phyloP scores from a whole-genome alignment of 345 rosid genomes.

The Euclidium syriacum region DNA sequence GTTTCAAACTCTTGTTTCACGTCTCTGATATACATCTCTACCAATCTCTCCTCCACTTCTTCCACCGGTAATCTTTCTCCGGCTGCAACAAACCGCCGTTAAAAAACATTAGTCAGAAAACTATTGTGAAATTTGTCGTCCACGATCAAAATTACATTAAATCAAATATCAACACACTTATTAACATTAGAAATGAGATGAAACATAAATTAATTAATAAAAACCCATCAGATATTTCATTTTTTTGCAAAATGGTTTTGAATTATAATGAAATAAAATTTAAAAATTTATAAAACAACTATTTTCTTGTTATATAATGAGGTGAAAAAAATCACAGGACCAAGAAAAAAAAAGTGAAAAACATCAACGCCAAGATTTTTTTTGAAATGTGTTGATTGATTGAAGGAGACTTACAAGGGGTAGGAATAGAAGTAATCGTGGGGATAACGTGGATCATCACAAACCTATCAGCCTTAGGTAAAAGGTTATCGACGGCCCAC shows the following conservation, averaged over 20 bases:
- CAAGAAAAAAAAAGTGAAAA: neutral
- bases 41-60: constrained; percentile 62
- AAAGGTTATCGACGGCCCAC: constrained; percentile 67
- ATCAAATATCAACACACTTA: neutral
- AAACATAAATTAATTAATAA: no score
- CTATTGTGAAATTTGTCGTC: neutral
- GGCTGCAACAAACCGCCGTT: constrained; percentile 34
- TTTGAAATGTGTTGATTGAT: neutral
- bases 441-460: constrained; percentile 72
- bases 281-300: no score
- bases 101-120: neutral
- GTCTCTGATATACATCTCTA: constrained; percentile 59
- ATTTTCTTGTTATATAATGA: no score
- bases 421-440: constrained; percentile 52
- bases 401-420: constrained; percentile 53
- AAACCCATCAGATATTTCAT: no score
- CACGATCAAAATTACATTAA: neutral
- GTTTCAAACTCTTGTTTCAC: constrained; percentile 43
- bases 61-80: constrained; percentile 54
- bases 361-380: no score
- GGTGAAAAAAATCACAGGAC: neutral
- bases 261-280: no score
- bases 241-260: no score
- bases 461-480: constrained; percentile 45
- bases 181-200: no score